Conservation (phyloP, 495 filamentous ascomycete genomes). For the Aspergillus ostianus region DNA sequence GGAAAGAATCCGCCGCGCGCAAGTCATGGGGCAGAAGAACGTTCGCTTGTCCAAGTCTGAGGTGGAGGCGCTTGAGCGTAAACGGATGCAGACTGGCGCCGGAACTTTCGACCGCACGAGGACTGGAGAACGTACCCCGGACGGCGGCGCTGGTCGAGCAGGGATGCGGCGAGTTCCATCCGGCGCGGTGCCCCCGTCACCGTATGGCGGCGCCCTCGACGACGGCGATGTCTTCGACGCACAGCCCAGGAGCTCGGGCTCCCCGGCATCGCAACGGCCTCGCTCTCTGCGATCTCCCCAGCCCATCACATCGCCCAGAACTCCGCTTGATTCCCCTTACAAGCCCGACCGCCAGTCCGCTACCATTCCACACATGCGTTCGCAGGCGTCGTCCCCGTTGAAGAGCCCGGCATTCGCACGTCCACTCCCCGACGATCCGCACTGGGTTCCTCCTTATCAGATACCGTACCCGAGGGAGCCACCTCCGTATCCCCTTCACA, state of each 20-base stretch:
- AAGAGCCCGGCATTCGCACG: constrained; percentile 27
- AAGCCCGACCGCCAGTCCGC: constrained; percentile 26
- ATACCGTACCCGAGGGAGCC: constrained; percentile 31
- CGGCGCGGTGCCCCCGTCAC: constrained; percentile 22
- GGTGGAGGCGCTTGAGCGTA: constrained; percentile 71
- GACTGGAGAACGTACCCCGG: neutral
- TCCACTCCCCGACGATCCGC: constrained; percentile 45
- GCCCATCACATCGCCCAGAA: constrained; percentile 34
- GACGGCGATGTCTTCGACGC: constrained; percentile 22
- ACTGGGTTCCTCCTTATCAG: constrained; percentile 46
- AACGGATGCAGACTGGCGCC: constrained; percentile 51
- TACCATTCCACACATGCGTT: constrained; percentile 24
- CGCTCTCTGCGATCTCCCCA: constrained; percentile 38
- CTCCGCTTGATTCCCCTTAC: constrained; percentile 29
- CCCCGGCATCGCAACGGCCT: constrained; percentile 31
- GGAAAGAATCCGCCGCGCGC: constrained; percentile 72
- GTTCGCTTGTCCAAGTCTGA: constrained; percentile 74
- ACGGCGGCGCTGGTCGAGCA: constrained; percentile 12
- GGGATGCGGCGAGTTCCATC: constrained; percentile 26
- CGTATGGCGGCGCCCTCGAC: constrained; percentile 27
- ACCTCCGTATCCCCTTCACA: constrained; percentile 27
- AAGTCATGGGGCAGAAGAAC: constrained; percentile 68
- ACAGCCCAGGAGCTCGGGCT: constrained; percentile 24
- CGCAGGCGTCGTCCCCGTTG: constrained; percentile 26
- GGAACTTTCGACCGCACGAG: constrained; percentile 27